A percentile compares a stretch with the other conserved stretches of the same genome.
phyloP scores from a whole-genome alignment of 108 stramenopile species.

The Seminavis robusta region DNA sequence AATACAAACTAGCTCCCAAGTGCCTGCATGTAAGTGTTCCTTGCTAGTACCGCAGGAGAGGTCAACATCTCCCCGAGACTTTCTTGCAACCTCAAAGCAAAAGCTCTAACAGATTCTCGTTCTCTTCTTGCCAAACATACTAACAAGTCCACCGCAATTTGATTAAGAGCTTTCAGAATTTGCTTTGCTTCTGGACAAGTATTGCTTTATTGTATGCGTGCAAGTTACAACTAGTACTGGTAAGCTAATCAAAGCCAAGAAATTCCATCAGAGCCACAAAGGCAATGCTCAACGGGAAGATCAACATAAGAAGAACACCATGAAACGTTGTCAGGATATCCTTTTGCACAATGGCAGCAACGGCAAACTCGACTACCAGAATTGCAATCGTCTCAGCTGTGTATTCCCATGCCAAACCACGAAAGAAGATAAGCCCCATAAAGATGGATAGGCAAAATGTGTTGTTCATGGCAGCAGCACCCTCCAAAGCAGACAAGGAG shows the following conservation, averaged over 20 bases:
- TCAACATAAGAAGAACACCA: constrained; percentile 49
- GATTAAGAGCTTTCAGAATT: no score
- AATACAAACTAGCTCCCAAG: no score
- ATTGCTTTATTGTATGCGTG: no score
- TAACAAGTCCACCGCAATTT: no score
- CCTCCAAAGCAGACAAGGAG: constrained; percentile 79
- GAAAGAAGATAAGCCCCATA: constrained; percentile 87
- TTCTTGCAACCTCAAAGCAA: no score
- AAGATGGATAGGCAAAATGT: constrained; percentile 94
- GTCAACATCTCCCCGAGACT: no score
- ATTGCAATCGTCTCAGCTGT: constrained; percentile 92
- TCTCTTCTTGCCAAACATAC: no score
- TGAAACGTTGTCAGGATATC: constrained; percentile 29
- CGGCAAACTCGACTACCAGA: constrained; percentile 81
- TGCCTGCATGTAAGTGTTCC: no score
- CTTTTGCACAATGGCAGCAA: constrained; percentile 47
- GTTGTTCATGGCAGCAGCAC: constrained; percentile 97
- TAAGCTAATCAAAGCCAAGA: constrained; percentile 72
- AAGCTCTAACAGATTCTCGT: no score
- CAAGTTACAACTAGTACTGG: no score
- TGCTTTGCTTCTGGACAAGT: no score
- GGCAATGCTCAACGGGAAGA: constrained; percentile 84
- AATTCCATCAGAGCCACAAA: constrained; percentile 81
- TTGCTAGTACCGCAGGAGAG: no score
- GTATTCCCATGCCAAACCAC: constrained; percentile 91